Evolutionary conservation across 305 asterid species (phyloP).

Genomic region (Fraxinus sp.): DNA sequence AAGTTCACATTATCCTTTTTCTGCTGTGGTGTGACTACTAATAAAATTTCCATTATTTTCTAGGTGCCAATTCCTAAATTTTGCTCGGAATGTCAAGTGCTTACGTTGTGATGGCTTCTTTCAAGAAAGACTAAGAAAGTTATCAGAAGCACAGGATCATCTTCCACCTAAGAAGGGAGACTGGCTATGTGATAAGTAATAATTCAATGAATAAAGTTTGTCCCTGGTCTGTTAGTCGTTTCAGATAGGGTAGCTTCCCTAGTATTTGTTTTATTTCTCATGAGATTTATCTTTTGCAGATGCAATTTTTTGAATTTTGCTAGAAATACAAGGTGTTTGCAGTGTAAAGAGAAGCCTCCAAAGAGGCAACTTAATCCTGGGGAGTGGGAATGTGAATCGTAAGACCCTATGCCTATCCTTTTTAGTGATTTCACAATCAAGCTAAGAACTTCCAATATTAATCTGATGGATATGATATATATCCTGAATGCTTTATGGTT

Average conservation of each 20-base stretch:
- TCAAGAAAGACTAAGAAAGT: slow-evolving; percentile 47
- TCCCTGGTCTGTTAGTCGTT: not conserved
- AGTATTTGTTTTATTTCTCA: slow-evolving; percentile 18
- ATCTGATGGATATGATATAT: not conserved
- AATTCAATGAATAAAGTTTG: slow-evolving; percentile 18
- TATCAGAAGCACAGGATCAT: slow-evolving; percentile 61
- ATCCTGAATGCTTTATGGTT: not conserved
- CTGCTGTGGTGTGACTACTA: not conserved
- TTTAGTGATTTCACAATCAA: not conserved
- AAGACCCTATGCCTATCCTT: slow-evolving; percentile 30
- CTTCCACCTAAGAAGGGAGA: slow-evolving; percentile 92
- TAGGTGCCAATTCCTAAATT: slow-evolving; percentile 77
- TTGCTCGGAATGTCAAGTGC: slow-evolving; percentile 72
- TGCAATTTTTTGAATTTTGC: slow-evolving; percentile 88
- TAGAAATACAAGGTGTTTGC: slow-evolving; percentile 71
- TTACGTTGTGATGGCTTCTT: slow-evolving; percentile 55
- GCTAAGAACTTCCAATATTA: not conserved
- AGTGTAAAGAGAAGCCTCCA: slow-evolving; percentile 78
- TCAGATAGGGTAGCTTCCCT: not conserved
- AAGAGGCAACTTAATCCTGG: slow-evolving; percentile 70
- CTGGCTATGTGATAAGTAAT: slow-evolving; percentile 77
- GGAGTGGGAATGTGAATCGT: slow-evolving; percentile 99
- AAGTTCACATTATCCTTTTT: not conserved
- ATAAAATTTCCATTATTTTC: slow-evolving; percentile 8
- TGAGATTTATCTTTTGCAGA: slow-evolving; percentile 41